Conservation (phyloP, 2,329 filamentous ascomycete species). For the Trichophyton mentagrophytes region DNA sequence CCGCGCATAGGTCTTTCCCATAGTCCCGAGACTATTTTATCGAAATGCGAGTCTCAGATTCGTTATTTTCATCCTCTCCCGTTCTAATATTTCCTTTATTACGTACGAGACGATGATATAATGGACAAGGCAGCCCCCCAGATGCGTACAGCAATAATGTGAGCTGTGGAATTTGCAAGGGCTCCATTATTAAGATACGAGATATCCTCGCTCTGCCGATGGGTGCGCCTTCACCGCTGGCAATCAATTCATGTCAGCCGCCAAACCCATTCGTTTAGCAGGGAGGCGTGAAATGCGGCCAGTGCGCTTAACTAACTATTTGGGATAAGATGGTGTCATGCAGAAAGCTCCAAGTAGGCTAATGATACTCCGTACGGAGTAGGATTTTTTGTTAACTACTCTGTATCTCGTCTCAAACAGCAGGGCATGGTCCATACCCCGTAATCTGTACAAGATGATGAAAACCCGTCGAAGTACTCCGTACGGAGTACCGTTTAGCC, state of each 20-base stretch:
- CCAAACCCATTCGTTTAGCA: background rate
- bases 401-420: background rate
- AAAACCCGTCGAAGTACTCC: background rate
- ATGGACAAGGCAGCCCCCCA: too few relatives aligned
- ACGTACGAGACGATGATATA: too few relatives aligned
- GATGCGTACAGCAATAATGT: too few relatives aligned
- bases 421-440: background rate
- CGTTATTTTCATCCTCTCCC: too few relatives aligned
- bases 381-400: background rate
- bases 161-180: too few relatives aligned
- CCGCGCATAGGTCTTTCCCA: too few relatives aligned
- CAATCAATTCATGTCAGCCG: background rate
- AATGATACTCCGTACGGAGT: background rate
- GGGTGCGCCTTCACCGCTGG: background rate
- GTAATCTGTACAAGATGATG: background rate
- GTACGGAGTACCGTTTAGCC: background rate
- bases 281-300: background rate
- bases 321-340: background rate
- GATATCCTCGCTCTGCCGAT: background rate
- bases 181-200: too few relatives aligned
- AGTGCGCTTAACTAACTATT: background rate
- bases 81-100: too few relatives aligned
- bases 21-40: background rate
- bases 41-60: too few relatives aligned
- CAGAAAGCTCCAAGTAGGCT: background rate